phyloP scores from a whole-genome alignment of 176 grass and related monocot genomes.

The maize (Zea mays) region DNA sequence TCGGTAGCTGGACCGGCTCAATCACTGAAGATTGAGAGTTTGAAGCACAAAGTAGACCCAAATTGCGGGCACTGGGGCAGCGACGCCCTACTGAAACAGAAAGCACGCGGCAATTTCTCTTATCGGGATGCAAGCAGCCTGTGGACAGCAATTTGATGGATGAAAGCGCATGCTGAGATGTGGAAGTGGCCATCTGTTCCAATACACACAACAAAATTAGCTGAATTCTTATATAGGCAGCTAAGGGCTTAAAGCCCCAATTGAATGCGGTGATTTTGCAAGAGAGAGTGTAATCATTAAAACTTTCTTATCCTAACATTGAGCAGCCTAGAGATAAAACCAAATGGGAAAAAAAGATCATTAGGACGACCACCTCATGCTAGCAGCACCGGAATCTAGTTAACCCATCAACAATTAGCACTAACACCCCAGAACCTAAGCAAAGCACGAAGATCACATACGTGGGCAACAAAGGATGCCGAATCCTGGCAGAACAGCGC shows the following conservation, averaged over 20 bases:
- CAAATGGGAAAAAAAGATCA: neutral
- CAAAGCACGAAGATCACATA: neutral
- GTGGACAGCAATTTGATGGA: slow-evolving; percentile 25
- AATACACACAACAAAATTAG: neutral
- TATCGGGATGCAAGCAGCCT: neutral
- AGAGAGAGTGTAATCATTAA: neutral
- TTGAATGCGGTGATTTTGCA: neutral
- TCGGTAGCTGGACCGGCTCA: slow-evolving; percentile 47
- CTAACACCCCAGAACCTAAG: neutral
- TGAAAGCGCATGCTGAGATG: slow-evolving; percentile 43
- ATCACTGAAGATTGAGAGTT: slow-evolving; percentile 47
- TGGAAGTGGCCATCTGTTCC: slow-evolving; percentile 54
- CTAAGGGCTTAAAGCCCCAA: neutral
- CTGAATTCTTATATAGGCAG: neutral
- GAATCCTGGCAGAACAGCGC: slow-evolving; percentile 13
- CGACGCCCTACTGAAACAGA: slow-evolving; percentile 20
- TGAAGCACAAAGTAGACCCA: slow-evolving; percentile 38
- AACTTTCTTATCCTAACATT: neutral
- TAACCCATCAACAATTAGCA: neutral
- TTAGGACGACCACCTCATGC: too few relatives aligned
- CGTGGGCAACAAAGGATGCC: slow-evolving; percentile 2
- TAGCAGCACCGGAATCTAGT: neutral
- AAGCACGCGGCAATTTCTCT: neutral
- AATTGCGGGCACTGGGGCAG: neutral
- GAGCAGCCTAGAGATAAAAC: neutral